A percentile compares a stretch with the other conserved stretches of the same genome.
Evolutionary conservation across 2,329 filamentous ascomycete genomes (phyloP).

Genomic region (Penicillium brevicompactum): DNA sequence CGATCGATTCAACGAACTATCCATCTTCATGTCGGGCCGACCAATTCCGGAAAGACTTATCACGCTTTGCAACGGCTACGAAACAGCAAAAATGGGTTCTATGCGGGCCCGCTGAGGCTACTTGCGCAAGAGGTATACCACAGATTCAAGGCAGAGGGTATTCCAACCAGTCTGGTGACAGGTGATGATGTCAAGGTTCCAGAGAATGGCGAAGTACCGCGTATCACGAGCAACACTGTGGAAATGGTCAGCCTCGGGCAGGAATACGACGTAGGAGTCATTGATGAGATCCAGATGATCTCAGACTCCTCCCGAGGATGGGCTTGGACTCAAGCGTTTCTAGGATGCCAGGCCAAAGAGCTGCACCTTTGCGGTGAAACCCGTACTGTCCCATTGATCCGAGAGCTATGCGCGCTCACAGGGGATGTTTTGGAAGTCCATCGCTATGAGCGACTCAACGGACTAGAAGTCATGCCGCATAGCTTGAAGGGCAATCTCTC

Average conservation of each 20-base stretch:
- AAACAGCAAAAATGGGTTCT: conserved; percentile 73
- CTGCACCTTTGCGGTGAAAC: conserved; percentile 93
- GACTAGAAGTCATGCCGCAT: conserved; percentile 65
- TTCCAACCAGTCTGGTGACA: conserved; percentile 77
- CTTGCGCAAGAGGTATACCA: conserved; percentile 93
- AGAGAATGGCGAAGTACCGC: conserved; percentile 50
- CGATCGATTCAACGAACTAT: conserved; percentile 78
- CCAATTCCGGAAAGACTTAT: conserved; percentile 98
- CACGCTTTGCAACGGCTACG: conserved; percentile 85
- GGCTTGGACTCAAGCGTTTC: conserved; percentile 90
- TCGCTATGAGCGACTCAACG: conserved; percentile 79
- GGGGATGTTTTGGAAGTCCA: conserved; percentile 84
- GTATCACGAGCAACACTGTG: conserved; percentile 84
- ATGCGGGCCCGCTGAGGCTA: conserved; percentile 84
- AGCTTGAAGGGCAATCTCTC: conserved; percentile 67
- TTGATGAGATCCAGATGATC: conserved; percentile 99
- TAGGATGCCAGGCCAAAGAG: conserved; percentile 85
- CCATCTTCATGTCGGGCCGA: conserved; percentile 92
- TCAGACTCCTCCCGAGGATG: conserved; percentile 76
- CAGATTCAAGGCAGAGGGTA: conserved; percentile 78
- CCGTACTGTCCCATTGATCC: conserved; percentile 75
- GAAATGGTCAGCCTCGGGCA: conserved; percentile 74
- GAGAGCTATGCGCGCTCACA: conserved; percentile 72
- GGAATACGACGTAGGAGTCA: conserved; percentile 82
- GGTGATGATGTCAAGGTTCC: conserved; percentile 84